Base-by-base conservation (phyloP, 768 basidiomycete genomes). In the Crassisporium funariophilum region DNA sequence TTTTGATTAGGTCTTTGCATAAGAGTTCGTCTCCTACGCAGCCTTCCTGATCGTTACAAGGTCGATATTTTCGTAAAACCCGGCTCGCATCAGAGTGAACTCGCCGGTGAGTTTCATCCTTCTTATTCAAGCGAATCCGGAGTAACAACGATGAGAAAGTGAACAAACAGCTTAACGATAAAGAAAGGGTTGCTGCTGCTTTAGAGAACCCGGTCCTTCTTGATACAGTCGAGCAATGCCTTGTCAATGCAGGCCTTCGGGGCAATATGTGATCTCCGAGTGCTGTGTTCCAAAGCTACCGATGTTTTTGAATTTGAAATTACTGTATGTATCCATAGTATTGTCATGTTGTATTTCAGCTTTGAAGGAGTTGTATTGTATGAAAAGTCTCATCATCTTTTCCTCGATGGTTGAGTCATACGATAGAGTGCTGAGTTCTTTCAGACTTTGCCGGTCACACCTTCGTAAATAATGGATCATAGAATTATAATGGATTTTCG, bases 121-220 rank as follows among this genome's bases (percentile, higher is more conserved):
- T 21, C 40, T 9, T 36, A 17, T 22, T 45, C 31, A 27, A 37
- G 38, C 22, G 34, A 23, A 12, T 22, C 31, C 41, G 19, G 19
- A 24, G 34, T 15, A 11, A 11, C 13, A 37, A 23, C 21, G 52
- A 19, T 43, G 35, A 20, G 36, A 46, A 36, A 95, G 97, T 99
- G 9, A 99, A 98, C 69, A 98, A 98, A 65, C 97, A 99, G 60
- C 76, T 99, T 24, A 99, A 99, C 59, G 97, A 99, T 71, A 99
- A 99, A 68, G 97, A 99, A 68, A 79, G 97, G 31, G 97, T 98
- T 2, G 94, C 94, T 19, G 97, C 97, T 9, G 97, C 97, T 1
- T 75, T 98, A 38, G 97, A 99, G 67, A 98, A 98, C 67, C 78
- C 83, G 2, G 79, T 86, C 21, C 77, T 99, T 4, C 63, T 98